Conservation (phyloP, 2,329 filamentous ascomycete species). For the Onygenales sp. region DNA sequence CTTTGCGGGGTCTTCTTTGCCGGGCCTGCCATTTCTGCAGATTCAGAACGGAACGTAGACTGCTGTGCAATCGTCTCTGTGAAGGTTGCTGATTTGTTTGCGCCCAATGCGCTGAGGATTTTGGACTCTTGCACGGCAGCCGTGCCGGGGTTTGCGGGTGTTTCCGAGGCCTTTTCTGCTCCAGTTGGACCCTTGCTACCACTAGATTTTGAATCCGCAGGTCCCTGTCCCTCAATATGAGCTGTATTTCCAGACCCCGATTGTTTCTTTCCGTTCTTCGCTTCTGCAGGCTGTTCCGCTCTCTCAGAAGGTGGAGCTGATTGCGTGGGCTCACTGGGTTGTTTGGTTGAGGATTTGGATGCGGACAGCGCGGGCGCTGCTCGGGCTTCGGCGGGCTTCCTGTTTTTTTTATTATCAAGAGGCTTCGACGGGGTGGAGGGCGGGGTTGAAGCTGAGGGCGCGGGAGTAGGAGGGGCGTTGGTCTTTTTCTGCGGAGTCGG, state of each 20-base stretch:
- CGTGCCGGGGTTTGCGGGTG: background rate
- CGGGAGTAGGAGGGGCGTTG: background rate
- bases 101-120: background rate
- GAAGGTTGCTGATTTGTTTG: background rate
- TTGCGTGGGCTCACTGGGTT: background rate
- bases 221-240: background rate
- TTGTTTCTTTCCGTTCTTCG: background rate
- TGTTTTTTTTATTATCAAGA: background rate
- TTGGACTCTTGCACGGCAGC: constrained; percentile 1
- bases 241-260: background rate
- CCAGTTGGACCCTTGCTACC: background rate
- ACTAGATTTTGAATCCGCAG: background rate
- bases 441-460: background rate
- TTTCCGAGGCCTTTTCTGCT: background rate
- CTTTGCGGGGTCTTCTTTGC: background rate
- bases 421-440: background rate
- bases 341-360: background rate
- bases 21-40: background rate
- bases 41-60: background rate
- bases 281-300: background rate
- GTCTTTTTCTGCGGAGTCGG: background rate
- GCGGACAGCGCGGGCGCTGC: background rate
- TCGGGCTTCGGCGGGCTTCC: background rate
- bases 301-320: background rate
- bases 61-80: background rate